phyloP scores from a whole-genome alignment of 108 stramenopile species.

The Discostella pseudostelligera region DNA sequence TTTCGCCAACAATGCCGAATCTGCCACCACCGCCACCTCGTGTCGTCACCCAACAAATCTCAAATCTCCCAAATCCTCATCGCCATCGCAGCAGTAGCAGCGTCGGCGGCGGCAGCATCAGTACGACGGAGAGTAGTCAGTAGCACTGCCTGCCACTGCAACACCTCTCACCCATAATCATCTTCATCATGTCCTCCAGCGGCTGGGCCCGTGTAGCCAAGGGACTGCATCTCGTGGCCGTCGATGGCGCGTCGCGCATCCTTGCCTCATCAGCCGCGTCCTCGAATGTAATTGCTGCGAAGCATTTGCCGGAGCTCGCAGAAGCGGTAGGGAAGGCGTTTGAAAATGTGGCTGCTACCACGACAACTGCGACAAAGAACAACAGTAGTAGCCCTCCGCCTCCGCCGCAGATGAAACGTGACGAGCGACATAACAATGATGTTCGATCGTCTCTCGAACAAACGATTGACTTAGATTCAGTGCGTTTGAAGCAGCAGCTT shows the following conservation, averaged over 20 bases:
- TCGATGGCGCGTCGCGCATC: slow-evolving; percentile 44
- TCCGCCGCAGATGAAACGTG: neutral
- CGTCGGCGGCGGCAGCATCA: too few species aligned
- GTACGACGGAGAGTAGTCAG: too few species aligned
- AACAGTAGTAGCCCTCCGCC: neutral
- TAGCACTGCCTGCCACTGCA: too few species aligned
- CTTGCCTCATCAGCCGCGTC: slow-evolving; percentile 18
- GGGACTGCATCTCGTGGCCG: slow-evolving; percentile 50
- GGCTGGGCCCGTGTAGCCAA: slow-evolving; percentile 55
- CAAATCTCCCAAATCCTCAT: too few species aligned
- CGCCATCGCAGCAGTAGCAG: too few species aligned
- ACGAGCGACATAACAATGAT: neutral
- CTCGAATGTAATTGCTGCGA: slow-evolving; percentile 18
- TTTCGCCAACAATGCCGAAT: too few species aligned
- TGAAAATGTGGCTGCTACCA: neutral
- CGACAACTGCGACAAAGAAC: neutral
- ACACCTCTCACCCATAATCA: too few species aligned
- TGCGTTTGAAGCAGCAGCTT: too few species aligned
- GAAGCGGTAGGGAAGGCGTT: slow-evolving; percentile 16
- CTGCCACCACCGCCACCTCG: too few species aligned
- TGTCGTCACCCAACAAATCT: too few species aligned
- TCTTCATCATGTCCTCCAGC: slow-evolving; percentile 15
- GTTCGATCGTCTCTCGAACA: too few species aligned
- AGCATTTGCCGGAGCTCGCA: slow-evolving; percentile 30
- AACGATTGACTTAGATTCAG: too few species aligned